phyloP scores from a whole-genome alignment of 306 rosid species.

The Cucurbita argyrosperma region DNA sequence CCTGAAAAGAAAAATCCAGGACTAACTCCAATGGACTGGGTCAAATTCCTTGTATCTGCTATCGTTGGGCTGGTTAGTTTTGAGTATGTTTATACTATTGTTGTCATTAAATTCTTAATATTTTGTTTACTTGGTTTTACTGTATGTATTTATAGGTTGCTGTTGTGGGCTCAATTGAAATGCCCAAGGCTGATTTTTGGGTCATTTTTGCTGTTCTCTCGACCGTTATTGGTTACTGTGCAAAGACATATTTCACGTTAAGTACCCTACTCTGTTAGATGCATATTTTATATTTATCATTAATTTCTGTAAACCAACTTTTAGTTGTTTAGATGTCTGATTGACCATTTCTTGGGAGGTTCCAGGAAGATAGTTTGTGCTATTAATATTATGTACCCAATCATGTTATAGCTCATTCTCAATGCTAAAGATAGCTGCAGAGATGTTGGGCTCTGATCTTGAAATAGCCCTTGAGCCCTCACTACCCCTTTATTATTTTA shows the following conservation, averaged over 20 bases:
- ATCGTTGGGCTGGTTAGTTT: constrained; percentile 80
- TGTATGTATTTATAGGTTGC: constrained; percentile 50
- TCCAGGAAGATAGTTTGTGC: neutral
- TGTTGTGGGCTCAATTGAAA: constrained; percentile 64
- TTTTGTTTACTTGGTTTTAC: constrained; percentile 12
- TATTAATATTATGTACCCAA: neutral
- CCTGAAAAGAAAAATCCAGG: constrained; percentile 97
- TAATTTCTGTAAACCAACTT: neutral
- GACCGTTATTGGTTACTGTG: constrained; percentile 73
- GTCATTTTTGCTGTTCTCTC: constrained; percentile 72
- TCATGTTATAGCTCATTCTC: neutral
- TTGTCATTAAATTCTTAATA: constrained; percentile 3
- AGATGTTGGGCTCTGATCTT: neutral
- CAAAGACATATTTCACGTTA: constrained; percentile 91
- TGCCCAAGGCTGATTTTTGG: constrained; percentile 72
- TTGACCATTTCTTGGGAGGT: neutral
- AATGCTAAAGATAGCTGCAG: neutral
- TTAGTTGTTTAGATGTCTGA: neutral
- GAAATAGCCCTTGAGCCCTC: too few relatives aligned
- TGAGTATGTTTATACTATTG: neutral
- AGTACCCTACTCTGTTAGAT: constrained; percentile 9
- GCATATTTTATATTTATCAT: neutral
- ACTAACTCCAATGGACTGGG: constrained; percentile 99
- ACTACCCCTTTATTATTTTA: too few relatives aligned
- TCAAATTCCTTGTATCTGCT: constrained; percentile 74